phyloP scores from a whole-genome alignment of 2,329 filamentous ascomycete species.

The Aspergillus aculeatus region DNA sequence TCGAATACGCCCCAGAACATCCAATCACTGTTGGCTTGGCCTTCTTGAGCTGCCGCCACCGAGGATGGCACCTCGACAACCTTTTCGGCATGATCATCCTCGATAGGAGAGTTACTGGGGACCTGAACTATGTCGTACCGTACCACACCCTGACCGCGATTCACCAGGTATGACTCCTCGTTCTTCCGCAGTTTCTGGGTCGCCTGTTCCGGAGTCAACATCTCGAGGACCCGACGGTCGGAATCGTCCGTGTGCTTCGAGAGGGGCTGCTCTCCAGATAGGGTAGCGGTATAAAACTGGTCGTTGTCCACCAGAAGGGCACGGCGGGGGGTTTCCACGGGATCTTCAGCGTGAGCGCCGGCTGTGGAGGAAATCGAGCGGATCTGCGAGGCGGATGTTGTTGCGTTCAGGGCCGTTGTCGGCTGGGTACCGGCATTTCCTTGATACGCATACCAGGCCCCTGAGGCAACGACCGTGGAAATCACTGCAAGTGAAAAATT shows the following conservation, averaged over 20 bases:
- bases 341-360: conserved; percentile 36
- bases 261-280: conserved; percentile 81
- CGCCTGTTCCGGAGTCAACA: conserved; percentile 93
- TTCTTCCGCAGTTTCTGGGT: conserved; percentile 83
- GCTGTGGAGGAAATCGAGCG: conserved; percentile 28
- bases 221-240: conserved; percentile 84
- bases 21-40: conserved; percentile 74
- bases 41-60: conserved; percentile 54
- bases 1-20: conserved; percentile 99
- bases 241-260: conserved; percentile 84
- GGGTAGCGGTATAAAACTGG: conserved; percentile 82
- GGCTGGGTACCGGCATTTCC: conserved; percentile 31
- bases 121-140: conserved; percentile 94
- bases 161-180: conserved; percentile 89
- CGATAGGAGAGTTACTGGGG: conserved; percentile 94
- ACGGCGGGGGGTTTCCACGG: conserved; percentile 56
- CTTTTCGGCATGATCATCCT: conserved; percentile 97
- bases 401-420: conserved; percentile 25
- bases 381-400: conserved; percentile 23
- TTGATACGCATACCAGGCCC: conserved; percentile 51
- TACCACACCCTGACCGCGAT: conserved; percentile 84
- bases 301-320: conserved; percentile 88
- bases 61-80: conserved; percentile 82
- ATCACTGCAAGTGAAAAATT: conserved; percentile 50
- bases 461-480: conserved; percentile 48